Evolutionary conservation across 345 rosid species (phyloP).

Genomic region (Linum usitatissimum): DNA sequence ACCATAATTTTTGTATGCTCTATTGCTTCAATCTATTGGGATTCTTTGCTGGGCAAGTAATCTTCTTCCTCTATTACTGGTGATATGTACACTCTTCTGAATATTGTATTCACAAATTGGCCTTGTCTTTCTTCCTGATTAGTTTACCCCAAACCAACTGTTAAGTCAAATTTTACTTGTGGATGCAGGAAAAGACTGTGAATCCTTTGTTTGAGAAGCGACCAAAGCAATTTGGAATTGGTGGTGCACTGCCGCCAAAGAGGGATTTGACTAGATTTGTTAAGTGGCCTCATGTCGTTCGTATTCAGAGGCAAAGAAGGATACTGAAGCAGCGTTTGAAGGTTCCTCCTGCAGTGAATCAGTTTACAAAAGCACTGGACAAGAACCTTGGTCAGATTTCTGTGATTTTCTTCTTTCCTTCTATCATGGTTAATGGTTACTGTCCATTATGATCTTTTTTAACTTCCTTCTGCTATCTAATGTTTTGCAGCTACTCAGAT

Average conservation of each 20-base stretch:
- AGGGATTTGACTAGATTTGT: slow-evolving; percentile 64
- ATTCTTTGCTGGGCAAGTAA: too few relatives aligned
- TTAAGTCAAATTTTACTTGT: too few relatives aligned
- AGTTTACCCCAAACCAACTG: background rate
- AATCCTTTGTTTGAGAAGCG: slow-evolving; percentile 77
- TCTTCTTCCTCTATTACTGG: too few relatives aligned
- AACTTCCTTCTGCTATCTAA: background rate
- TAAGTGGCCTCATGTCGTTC: slow-evolving; percentile 62
- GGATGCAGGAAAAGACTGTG: slow-evolving; percentile 44
- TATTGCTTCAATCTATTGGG: background rate
- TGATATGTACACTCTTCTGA: background rate
- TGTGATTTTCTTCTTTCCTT: background rate
- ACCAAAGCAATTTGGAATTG: slow-evolving; percentile 78
- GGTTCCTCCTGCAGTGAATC: slow-evolving; percentile 82
- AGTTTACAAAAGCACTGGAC: slow-evolving; percentile 88
- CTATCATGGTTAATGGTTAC: background rate
- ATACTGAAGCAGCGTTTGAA: slow-evolving; percentile 72
- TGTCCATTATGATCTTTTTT: background rate
- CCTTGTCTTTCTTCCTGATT: background rate
- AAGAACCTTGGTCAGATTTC: slow-evolving; percentile 53
- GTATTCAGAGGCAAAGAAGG: slow-evolving; percentile 73
- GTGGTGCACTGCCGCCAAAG: slow-evolving; percentile 82
- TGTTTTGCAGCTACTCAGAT: slow-evolving; percentile 38
- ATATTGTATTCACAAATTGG: background rate
- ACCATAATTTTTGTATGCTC: background rate